phyloP scores from a whole-genome alignment of 176 grass and related monocot genomes.

The Alloteropsis semialata region DNA sequence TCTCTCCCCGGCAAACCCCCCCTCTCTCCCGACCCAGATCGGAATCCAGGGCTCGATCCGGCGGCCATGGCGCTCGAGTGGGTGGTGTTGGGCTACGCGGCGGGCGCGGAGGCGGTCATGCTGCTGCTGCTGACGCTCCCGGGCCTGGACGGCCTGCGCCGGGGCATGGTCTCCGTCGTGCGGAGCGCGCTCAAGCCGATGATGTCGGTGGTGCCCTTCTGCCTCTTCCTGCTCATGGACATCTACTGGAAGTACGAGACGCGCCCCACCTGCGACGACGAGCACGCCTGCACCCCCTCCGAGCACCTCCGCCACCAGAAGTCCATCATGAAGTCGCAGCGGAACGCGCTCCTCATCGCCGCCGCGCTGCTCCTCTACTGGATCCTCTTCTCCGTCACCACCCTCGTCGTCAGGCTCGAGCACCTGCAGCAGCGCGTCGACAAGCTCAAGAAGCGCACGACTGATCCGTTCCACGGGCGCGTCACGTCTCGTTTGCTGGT shows the following conservation, averaged over 20 bases:
- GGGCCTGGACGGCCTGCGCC: slow-evolving; percentile 70
- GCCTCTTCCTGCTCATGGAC: slow-evolving; percentile 85
- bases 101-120: slow-evolving; percentile 96
- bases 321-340: slow-evolving; percentile 96
- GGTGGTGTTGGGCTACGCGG: slow-evolving; percentile 88
- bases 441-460: slow-evolving; percentile 86
- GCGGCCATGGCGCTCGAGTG: slow-evolving; percentile 89
- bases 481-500: neutral
- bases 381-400: slow-evolving; percentile 81
- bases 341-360: slow-evolving; percentile 92
- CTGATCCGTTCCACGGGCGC: neutral
- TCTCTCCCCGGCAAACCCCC: neutral
- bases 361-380: slow-evolving; percentile 88
- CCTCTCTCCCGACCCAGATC: neutral
- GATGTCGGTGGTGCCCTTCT: slow-evolving; percentile 89
- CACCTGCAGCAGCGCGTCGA: slow-evolving; percentile 69
- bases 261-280: slow-evolving; percentile 69
- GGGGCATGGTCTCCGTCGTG: slow-evolving; percentile 70
- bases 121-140: slow-evolving; percentile 90
- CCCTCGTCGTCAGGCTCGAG: slow-evolving; percentile 71
- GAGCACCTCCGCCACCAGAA: slow-evolving; percentile 97
- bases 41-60: neutral
- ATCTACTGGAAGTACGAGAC: slow-evolving; percentile 99
- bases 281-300: slow-evolving; percentile 74
- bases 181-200: slow-evolving; percentile 84